A percentile compares a stretch with the other conserved stretches of the same genome.
Evolutionary conservation across 495 filamentous ascomycete genomes (phyloP).

Genomic region (Acidomyces sp.): DNA sequence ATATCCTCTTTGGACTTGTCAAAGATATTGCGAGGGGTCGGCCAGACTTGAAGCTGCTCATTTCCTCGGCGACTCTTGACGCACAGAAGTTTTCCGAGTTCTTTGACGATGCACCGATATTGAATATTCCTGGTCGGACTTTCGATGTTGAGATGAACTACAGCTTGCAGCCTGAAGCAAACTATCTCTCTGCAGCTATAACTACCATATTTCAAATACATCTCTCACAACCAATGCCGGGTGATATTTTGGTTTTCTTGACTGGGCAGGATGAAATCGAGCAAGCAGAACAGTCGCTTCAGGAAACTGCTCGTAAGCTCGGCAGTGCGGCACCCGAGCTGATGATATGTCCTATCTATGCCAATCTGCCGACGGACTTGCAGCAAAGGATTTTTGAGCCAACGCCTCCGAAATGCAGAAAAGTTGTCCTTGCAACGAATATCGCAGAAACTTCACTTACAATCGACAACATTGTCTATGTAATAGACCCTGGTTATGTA

Average conservation of each 20-base stretch:
- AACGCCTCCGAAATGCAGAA: conserved; percentile 70
- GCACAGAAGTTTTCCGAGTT: conserved; percentile 86
- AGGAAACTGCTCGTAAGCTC: conserved; percentile 63
- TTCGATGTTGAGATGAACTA: conserved; percentile 91
- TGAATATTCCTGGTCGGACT: conserved; percentile 84
- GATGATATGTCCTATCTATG: conserved; percentile 72
- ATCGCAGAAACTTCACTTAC: conserved; percentile 94
- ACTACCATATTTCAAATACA: conserved; percentile 97
- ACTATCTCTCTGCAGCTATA: conserved; percentile 83
- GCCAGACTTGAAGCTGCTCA: conserved; percentile 80
- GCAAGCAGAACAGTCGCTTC: conserved; percentile 58
- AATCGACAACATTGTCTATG: conserved; percentile 85
- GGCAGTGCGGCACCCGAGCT: conserved; percentile 57
- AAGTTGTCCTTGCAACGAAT: conserved; percentile 90
- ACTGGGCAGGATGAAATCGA: conserved; percentile 94
- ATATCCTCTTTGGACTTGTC: conserved; percentile 79
- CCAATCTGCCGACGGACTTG: conserved; percentile 75
- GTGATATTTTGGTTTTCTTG: conserved; percentile 87
- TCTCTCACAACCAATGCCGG: conserved; percentile 59
- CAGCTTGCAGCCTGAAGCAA: conserved; percentile 81
- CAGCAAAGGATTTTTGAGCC: conserved; percentile 90
- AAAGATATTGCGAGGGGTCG: conserved; percentile 83
- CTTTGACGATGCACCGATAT: conserved; percentile 90
- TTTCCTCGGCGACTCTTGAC: conserved; percentile 91
- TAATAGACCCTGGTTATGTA: conserved; percentile 84